Percentiles rank a stretch among this genome's conserved stretches.
Evolutionary conservation across 2,329 filamentous ascomycete genomes (phyloP).

Genomic region (Apiospora aurea): DNA sequence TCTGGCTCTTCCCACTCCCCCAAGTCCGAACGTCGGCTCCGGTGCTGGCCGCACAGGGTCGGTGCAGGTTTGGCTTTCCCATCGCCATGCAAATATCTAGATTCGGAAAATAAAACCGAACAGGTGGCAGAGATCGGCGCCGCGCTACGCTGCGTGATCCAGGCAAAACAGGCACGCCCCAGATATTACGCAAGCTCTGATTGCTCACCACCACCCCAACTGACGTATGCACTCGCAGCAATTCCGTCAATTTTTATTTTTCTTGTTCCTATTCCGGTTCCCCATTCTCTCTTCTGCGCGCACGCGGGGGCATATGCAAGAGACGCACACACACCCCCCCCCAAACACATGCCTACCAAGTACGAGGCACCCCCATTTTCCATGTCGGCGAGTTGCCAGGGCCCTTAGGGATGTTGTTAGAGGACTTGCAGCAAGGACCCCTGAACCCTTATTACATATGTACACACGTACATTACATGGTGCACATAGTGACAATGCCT

Average conservation of each 20-base stretch:
- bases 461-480: neutral
- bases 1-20: no score
- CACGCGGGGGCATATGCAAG: conserved; percentile 2
- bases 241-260: conserved; percentile 2
- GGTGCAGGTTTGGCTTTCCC: neutral
- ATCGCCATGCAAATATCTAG: conserved; percentile 16
- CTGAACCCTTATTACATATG: neutral
- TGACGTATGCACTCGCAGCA: neutral
- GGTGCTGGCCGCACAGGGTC: neutral
- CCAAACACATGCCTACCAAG: neutral
- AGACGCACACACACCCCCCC: neutral
- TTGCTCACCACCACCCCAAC: neutral
- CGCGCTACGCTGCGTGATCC: neutral
- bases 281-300: neutral
- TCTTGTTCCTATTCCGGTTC: neutral
- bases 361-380: neutral
- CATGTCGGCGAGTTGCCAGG: neutral
- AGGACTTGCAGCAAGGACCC: conserved; percentile 8
- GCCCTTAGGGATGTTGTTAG: neutral
- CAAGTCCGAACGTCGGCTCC: conserved; percentile 3
- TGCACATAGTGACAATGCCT: no score
- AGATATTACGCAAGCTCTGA: conserved; percentile 3
- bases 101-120: conserved; percentile 23
- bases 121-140: conserved; percentile 18
- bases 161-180: conserved; percentile 18